These are phyloP conservation scores for Tritrichomonas foetus DNA, from an alignment of 208 protist species.

Conservation along the genomic window DNA sequence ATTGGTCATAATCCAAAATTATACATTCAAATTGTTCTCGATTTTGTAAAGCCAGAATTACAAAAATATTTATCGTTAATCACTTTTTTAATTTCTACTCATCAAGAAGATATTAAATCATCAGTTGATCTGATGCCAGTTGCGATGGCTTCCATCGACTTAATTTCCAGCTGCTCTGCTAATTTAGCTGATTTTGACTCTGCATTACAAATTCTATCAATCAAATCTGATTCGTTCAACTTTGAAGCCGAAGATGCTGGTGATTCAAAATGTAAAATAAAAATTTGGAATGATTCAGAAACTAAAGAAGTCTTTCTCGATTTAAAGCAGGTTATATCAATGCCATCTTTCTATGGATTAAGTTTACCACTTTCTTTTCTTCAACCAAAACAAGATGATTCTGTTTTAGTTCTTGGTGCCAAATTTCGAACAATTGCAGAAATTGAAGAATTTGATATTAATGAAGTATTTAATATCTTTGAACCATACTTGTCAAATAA, in stretches of 20 bases:
- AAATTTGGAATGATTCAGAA: neutral
- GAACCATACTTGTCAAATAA: too few species aligned
- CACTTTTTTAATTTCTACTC: neutral
- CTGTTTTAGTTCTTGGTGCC: neutral
- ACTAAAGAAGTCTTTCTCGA: neutral
- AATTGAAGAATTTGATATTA: neutral
- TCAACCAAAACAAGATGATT: neutral
- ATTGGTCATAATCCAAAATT: neutral
- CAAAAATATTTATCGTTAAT: neutral
- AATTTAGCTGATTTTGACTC: neutral
- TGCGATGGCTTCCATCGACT: neutral
- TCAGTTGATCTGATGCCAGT: neutral
- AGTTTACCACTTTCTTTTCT: neutral
- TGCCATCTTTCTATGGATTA: neutral
- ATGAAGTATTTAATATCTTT: neutral
- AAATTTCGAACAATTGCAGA: neutral
- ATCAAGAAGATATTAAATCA: neutral
- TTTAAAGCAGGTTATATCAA: neutral
- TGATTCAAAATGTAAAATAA: neutral
- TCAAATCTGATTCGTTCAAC: neutral
- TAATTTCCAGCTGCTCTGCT: neutral
- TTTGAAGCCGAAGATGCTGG: neutral
- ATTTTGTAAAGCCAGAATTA: neutral
- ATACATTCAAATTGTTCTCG: neutral
- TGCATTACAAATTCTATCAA: neutral